Evolutionary conservation across 176 grass and related monocot genomes (phyloP), one percentile per base, ranked within the genome.

Genomic region (Chrysopogon serrulatus): DNA sequence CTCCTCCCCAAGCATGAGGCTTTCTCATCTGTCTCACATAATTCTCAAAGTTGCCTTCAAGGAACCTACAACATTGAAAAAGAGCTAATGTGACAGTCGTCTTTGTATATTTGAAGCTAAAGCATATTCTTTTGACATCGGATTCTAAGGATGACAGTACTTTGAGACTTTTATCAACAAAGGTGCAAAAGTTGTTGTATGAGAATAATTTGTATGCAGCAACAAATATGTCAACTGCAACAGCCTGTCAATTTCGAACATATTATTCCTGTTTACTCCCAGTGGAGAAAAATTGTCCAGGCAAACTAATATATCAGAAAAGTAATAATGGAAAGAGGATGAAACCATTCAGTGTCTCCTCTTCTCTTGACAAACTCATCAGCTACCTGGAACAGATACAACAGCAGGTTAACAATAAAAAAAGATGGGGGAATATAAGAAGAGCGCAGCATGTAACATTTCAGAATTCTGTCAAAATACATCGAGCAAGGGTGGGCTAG

Each of bases 351-450:
- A 13, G 93, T 99, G 41, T 99, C 91, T 62, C 80, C 86, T 80
- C 96, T 85, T 78, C 96, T 85, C 73, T 81, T 94, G 65, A 94
- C 79, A 90, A 99, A 96, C 88, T 99, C 96, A 86, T 99, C 91
- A 31, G 93, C 88, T 35, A 99, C 93, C 96, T 99, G 86, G 44
- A 81, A 79, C 28, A 68, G 28, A 57, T 1, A 45, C 37, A 77
- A 21, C 17, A 70, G 30, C 33, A 59, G 39, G 14, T 85, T 34
- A 89, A n/a, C 44, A 51, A 82, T 18, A 10, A 74, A 68, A 27
- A 53, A 0, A 1, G 23, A 77, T 28, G 37, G 42, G 24, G 27
- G 6, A 70, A 34, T 14, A 65, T 18, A 77, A 77, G 27, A 66
- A 51, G 2, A n/a, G 45, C 6, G 16, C 34, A 73, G 3, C 7